Base-by-base conservation (phyloP, 2,329 filamentous ascomycete genomes). In the Pyrenochaeta sp. region DNA sequence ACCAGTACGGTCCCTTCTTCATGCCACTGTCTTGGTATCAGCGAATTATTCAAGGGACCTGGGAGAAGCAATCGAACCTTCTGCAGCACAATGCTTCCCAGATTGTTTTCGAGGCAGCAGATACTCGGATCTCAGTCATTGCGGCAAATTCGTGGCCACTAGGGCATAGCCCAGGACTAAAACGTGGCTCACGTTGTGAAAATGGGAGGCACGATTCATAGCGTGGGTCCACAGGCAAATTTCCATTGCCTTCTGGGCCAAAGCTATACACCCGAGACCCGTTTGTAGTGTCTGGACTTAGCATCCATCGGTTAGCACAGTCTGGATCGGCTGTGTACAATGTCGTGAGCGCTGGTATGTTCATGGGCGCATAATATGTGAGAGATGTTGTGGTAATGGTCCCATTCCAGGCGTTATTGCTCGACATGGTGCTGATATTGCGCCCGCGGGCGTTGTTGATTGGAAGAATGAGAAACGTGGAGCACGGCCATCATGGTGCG, bases 151-250 rank as follows among this genome's bases (percentile, higher is more conserved):
- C 44, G 11, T 53, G 52, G 4, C 51, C 49, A 17, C 39, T 33
- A 17, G 49, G 52, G 32, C 56, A 56, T n/a, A 56, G 42, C 3
- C 49, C 56, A 1, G 56, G 56, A 17, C 56, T 59, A 23, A 55
- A 59, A 9, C 37, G 17, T 2, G 42, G 46, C 27, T 14, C 44
- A n/a, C 1, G 35, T 15, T 36, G 51, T 2, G 35, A 40, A 27
- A 53, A 54, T 2, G 35, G 44, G 31, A 53, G 50, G 32, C 54
- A 54, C 5, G 40, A 47, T n/a, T 23, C 45, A 21, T 45, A 56
- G 12, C 21, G 31, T 1, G 54, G 49, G 32, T 57, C 45, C 2
- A 48, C 45, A 15, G n/a, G 30, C 18, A 5, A 5, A 35, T 14
- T 41, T 31, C 2, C 33, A 36, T 9, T 9, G 9, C 23, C 23